These are phyloP conservation scores for Globisporangium emineosum DNA, from an alignment of 352 stramenopile species.

Conservation along the genomic window DNA sequence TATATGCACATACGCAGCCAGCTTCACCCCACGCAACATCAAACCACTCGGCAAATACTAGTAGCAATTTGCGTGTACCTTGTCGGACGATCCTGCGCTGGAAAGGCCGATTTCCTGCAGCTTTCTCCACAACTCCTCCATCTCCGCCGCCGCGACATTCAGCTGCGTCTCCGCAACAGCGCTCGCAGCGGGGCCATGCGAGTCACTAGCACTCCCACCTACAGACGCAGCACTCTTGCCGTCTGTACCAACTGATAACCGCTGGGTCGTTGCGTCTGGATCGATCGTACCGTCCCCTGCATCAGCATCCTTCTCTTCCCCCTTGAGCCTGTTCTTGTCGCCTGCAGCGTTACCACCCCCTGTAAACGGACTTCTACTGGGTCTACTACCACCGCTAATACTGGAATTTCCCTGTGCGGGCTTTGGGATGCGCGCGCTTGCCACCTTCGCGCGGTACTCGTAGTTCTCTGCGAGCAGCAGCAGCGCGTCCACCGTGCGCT, in stretches of 20 bases:
- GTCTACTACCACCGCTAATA: neutral
- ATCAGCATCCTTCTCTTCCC: neutral
- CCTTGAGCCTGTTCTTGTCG: neutral
- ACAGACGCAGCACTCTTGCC: neutral
- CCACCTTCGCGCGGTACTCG: conserved; percentile 68
- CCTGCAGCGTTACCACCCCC: neutral
- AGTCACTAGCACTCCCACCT: neutral
- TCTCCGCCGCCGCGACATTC: conserved; percentile 68
- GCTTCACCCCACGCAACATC: neutral
- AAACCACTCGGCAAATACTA: no score
- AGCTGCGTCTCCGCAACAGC: conserved; percentile 54
- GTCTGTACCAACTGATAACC: neutral
- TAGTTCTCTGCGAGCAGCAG: conserved; percentile 77
- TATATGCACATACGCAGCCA: neutral
- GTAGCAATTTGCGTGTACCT: conserved; percentile 26
- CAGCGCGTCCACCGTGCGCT: conserved; percentile 67
- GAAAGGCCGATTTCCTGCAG: conserved; percentile 78
- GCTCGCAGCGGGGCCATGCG: conserved; percentile 17
- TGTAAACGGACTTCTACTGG: neutral
- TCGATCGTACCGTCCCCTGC: neutral
- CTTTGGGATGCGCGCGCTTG: conserved; percentile 35
- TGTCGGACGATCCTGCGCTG: conserved; percentile 44
- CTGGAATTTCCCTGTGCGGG: neutral
- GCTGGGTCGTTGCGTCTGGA: neutral
- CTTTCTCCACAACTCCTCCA: conserved; percentile 82